Conservation (phyloP, 2,329 filamentous ascomycete species). For the Paraphaeosphaeria minitans region DNA sequence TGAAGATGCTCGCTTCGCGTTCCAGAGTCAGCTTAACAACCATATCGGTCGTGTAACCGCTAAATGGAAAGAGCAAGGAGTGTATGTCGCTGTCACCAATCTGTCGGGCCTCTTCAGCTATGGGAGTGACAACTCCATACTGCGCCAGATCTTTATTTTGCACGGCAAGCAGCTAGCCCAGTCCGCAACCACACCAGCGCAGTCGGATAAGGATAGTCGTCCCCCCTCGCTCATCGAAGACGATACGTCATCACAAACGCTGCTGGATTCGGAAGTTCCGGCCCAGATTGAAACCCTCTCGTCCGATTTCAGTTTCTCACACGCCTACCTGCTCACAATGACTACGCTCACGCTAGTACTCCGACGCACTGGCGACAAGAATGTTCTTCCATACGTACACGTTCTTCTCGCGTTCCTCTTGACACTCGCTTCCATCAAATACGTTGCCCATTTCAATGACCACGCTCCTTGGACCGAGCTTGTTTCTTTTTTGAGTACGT, state of each 20-base stretch:
- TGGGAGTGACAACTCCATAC: constrained; percentile 52
- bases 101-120: constrained; percentile 61
- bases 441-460: constrained; percentile 36
- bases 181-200: constrained; percentile 16
- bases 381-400: constrained; percentile 67
- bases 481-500: constrained; percentile 58
- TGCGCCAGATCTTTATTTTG: constrained; percentile 36
- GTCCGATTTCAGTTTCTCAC: constrained; percentile 29
- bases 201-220: constrained; percentile 22
- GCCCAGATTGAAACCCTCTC: constrained; percentile 21
- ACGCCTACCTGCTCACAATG: constrained; percentile 50
- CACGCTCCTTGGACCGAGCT: constrained; percentile 61
- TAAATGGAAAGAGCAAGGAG: constrained; percentile 62
- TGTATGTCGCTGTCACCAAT: constrained; percentile 63
- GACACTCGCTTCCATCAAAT: constrained; percentile 44
- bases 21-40: constrained; percentile 59
- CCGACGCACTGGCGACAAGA: constrained; percentile 60
- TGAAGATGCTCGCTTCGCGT: constrained; percentile 53
- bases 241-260: constrained; percentile 17
- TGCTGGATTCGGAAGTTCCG: constrained; percentile 26
- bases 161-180: constrained; percentile 17
- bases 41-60: constrained; percentile 61
- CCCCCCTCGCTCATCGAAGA: constrained; percentile 23
- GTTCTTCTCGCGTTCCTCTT: constrained; percentile 66
- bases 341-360: constrained; percentile 57